phyloP scores from a whole-genome alignment of 169 alveolate genomes.

The Eimeria praecox region DNA sequence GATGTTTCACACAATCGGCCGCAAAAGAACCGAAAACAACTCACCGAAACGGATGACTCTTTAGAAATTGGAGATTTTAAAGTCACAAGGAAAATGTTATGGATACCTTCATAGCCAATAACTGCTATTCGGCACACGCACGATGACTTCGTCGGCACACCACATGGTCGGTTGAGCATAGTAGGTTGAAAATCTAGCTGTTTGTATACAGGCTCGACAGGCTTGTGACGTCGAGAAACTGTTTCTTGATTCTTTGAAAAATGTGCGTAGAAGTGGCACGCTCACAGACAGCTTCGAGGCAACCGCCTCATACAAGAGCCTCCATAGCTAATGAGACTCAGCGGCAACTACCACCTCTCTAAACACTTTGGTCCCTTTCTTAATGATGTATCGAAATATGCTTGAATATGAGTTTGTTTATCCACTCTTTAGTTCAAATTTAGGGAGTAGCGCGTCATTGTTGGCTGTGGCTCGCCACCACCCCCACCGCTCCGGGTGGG shows the following conservation, averaged over 20 bases:
- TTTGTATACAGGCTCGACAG: not conserved
- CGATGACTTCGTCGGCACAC: slow-evolving; percentile 29
- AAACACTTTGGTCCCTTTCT: not conserved
- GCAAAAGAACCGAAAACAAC: not conserved
- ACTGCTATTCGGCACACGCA: not conserved
- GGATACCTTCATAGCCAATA: not conserved
- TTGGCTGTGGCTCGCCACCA: slow-evolving; percentile 57
- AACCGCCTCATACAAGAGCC: slow-evolving; percentile 9
- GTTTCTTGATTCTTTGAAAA: not conserved
- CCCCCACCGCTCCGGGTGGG: slow-evolving; percentile 74
- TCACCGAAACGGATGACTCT: not conserved
- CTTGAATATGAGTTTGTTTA: not conserved
- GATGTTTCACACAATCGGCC: not conserved
- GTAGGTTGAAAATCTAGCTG: not conserved
- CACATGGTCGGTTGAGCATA: not conserved
- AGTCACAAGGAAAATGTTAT: not conserved
- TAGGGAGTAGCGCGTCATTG: not conserved
- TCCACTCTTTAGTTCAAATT: not conserved
- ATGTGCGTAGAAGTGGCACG: not conserved
- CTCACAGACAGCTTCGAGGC: slow-evolving; percentile 3
- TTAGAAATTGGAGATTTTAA: not conserved
- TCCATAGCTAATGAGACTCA: not conserved
- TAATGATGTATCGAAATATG: not conserved
- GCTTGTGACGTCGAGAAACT: not conserved
- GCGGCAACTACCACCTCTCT: not conserved